A percentile compares a stretch with the other conserved stretches of the same genome.
Conservation (phyloP, 192 early-diverging fungal species). For the Coemansia brasiliensis region DNA sequence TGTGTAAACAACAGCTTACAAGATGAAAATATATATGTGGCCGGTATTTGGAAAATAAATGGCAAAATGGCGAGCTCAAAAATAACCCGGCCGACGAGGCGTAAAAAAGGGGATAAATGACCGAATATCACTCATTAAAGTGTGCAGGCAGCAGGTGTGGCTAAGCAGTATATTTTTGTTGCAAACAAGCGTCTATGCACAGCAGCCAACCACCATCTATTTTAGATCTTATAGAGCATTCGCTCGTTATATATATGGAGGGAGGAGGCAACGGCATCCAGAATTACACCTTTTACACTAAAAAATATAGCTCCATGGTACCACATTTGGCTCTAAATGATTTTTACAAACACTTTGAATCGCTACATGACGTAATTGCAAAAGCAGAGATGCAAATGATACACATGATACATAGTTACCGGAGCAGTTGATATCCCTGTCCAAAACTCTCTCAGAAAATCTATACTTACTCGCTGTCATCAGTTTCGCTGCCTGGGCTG, state of each 20-base stretch:
- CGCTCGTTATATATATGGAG: no score
- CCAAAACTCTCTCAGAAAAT: no score
- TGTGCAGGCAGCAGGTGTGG: not conserved
- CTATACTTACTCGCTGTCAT: slow-evolving; percentile 22
- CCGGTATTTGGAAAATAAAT: not conserved
- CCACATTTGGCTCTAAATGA: no score
- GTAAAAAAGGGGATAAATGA: not conserved
- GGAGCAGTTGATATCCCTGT: no score
- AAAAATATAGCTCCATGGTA: no score
- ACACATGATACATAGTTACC: no score
- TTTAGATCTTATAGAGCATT: no score
- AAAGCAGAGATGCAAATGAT: no score
- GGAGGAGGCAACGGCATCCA: no score
- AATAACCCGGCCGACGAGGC: not conserved
- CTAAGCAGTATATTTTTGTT: not conserved
- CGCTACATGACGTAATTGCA: no score
- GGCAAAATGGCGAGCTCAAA: not conserved
- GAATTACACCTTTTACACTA: no score
- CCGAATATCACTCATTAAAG: slow-evolving; percentile 13
- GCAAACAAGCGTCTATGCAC: not conserved
- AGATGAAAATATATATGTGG: not conserved
- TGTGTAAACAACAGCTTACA: not conserved
- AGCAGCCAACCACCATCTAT: not conserved
- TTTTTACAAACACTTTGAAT: no score
- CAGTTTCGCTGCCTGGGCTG: slow-evolving; percentile 24